A percentile compares a stretch with the other conserved stretches of the same genome.
Conservation (phyloP, 192 early-diverging fungal genomes). For the Backusella psychrophila region DNA sequence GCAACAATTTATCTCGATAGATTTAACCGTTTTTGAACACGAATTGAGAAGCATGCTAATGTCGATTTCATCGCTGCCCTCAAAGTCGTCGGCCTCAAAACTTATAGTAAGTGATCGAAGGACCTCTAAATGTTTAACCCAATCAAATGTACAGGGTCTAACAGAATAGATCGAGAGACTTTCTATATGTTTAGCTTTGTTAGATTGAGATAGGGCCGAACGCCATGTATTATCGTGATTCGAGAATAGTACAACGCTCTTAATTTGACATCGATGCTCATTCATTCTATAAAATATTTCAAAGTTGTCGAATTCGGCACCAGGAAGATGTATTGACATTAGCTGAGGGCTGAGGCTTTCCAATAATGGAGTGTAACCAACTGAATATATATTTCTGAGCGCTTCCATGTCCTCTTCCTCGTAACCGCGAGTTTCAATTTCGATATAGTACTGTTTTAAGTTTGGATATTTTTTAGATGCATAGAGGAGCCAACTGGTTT, state of each 20-base stretch:
- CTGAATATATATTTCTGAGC: not conserved
- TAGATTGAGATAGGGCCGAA: not conserved
- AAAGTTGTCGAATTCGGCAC: not conserved
- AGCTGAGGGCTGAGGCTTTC: not conserved
- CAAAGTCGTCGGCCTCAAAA: not conserved
- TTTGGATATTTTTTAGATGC: not conserved
- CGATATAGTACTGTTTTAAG: not conserved
- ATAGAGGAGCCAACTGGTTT: not conserved
- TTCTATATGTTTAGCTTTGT: not conserved
- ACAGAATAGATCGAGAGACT: not conserved
- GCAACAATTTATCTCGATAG: not conserved
- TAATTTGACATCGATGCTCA: not conserved
- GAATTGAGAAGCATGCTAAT: not conserved
- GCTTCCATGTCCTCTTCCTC: not conserved
- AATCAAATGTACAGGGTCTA: not conserved
- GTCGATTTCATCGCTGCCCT: not conserved
- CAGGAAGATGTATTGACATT: not conserved
- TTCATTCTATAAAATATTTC: not conserved
- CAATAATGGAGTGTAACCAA: not conserved
- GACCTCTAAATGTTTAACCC: not conserved
- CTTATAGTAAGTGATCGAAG: not conserved
- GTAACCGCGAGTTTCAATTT: not conserved
- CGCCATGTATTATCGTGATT: not conserved
- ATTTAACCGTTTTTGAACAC: not conserved
- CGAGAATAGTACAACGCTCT: not conserved